Evolutionary conservation across 768 basidiomycete species (phyloP).

Genomic region (Tulasnella sp.): DNA sequence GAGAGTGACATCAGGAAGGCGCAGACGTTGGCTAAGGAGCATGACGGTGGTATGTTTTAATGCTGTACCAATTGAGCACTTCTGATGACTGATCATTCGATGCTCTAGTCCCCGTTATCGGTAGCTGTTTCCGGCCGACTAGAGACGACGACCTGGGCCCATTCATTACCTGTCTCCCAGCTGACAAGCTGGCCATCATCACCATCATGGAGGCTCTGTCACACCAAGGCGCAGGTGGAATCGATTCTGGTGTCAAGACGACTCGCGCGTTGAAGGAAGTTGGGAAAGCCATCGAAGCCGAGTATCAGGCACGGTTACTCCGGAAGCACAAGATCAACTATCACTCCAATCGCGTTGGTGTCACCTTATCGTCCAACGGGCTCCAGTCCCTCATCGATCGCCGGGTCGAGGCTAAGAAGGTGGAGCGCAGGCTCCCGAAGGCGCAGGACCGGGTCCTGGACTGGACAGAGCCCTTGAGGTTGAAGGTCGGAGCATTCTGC

Average conservation of each 20-base stretch:
- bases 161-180: constrained; percentile 63
- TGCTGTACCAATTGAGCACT: background rate
- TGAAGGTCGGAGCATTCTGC: constrained; percentile 71
- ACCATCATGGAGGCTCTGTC: constrained; percentile 86
- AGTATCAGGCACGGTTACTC: constrained; percentile 74
- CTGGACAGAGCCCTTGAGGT: constrained; percentile 72
- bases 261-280: constrained; percentile 68
- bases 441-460: constrained; percentile 30
- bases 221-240: constrained; percentile 61
- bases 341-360: background rate
- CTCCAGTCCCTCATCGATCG: constrained; percentile 39
- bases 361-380: constrained; percentile 11
- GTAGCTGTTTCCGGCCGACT: background rate
- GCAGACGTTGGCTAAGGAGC: background rate
- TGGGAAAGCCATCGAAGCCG: constrained; percentile 78
- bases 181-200: constrained; percentile 74
- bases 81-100: background rate
- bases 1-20: constrained; percentile 43
- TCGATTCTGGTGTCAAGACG: constrained; percentile 82
- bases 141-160: constrained; percentile 39
- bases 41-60: too few species aligned
- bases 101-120: background rate
- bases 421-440: constrained; percentile 53
- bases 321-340: constrained; percentile 39
- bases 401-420: constrained; percentile 54